A percentile compares a stretch with the other conserved stretches of the same genome.
These are phyloP conservation scores for Monilinia vaccinii-corymbosi DNA, from an alignment of 2,329 filamentous ascomycete genomes.

Conservation along the genomic window DNA sequence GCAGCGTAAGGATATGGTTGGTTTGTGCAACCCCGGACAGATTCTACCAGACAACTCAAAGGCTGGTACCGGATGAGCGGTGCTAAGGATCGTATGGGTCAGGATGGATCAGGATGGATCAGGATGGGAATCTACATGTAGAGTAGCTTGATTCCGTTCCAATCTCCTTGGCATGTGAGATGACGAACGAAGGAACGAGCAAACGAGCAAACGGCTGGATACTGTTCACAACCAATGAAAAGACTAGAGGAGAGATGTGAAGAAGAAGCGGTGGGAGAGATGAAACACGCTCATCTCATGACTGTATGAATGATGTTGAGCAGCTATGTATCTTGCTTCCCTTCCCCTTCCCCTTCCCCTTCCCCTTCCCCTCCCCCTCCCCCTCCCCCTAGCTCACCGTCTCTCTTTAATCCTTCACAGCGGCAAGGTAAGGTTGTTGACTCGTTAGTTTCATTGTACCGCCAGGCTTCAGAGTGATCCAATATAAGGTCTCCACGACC, in stretches of 20 bases:
- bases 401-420: background rate
- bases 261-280: conserved; percentile 7
- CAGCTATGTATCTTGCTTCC: too few species aligned
- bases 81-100: background rate
- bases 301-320: conserved; percentile 3
- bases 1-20: background rate
- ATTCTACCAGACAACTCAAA: background rate
- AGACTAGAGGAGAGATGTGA: background rate
- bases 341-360: background rate
- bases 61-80: background rate
- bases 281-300: background rate
- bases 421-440: background rate
- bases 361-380: background rate
- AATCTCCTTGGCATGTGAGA: conserved; percentile 1
- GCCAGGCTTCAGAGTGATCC: background rate
- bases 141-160: conserved; percentile 6
- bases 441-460: background rate
- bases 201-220: background rate
- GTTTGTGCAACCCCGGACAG: conserved; percentile 5
- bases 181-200: background rate
- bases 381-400: background rate
- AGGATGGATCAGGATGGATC: background rate
- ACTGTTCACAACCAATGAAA: background rate
- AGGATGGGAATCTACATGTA: background rate
- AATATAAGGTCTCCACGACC: conserved; percentile 8